Evolutionary conservation across 306 rosid species (phyloP), one percentile per base, ranked within the genome.

Genomic region (Coriaria nepalensis): DNA sequence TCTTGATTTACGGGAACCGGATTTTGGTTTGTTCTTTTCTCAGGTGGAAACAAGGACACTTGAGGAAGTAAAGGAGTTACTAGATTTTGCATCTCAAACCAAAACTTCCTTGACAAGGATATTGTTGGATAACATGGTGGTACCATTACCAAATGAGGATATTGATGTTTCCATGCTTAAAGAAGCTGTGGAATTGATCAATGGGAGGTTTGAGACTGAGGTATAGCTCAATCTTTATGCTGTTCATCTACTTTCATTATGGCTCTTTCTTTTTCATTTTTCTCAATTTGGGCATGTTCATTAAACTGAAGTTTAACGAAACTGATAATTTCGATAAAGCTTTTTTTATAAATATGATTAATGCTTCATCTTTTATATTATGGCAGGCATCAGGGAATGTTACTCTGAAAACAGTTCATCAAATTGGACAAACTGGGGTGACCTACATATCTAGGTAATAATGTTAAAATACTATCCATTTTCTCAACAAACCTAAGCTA

Each of bases 71-170:
- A 60, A 75, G 9, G 82, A 81, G 61, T 90, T 73, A 47, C 64
- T 84, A 35, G 59, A 62, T 47, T 77, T 78, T 60, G 81, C 97
- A 45, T 66, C 80, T 43, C 77, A 81, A 67, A 70, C 82, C 48
- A 73, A 77, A 68, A 85, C 97, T 36, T 75, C 73, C 53, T 61
- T 90, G 73, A 84, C 83, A 59, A 71, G 87, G 54, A 79, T 84
- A 59, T 84, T 90, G 97, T 73, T 90, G 90, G 97, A 90, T 64
- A 84, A 90, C 64, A 90, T 90, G 97, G 95, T 90, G 56, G 75
- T 74, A 43, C 95, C 95, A 40, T 68, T 77, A 54, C 69, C 79
- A 13, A 66, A 79, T 49, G 94, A 87, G 4, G 81, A 84, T 47
- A 79, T 90, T 42, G 94, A 90, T 33, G 77, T 77, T 47, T 68